Conservation (phyloP, 163 green algal genomes). For the Chlamydomonas reinhardtii region DNA sequence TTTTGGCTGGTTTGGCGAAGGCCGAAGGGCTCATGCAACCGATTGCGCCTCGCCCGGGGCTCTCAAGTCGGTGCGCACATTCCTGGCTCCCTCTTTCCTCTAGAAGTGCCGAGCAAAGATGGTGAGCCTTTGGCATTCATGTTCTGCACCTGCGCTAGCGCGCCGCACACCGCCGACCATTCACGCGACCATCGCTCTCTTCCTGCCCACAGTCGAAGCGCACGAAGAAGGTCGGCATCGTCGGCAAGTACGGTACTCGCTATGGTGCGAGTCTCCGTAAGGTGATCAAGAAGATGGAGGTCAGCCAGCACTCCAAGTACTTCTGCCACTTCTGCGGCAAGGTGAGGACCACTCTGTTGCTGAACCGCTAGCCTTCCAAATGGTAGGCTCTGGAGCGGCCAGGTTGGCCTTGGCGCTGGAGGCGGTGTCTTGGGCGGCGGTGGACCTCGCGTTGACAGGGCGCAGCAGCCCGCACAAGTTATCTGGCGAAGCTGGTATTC, state of each 20-base stretch:
- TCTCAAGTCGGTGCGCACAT: not conserved
- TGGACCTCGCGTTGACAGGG: too few species aligned
- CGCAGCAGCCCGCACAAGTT: too few species aligned
- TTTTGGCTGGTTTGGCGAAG: too few species aligned
- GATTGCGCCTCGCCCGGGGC: too few species aligned
- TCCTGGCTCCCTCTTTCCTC: conserved; percentile 7
- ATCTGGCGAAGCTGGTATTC: too few species aligned
- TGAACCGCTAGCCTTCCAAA: not conserved
- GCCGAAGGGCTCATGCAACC: too few species aligned
- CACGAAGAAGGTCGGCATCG: conserved; percentile 99
- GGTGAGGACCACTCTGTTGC: conserved; percentile 61
- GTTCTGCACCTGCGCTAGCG: not conserved
- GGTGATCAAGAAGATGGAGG: conserved; percentile 99
- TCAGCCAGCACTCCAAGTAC: conserved; percentile 99
- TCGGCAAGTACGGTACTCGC: conserved; percentile 99
- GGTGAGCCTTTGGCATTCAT: conserved; percentile 31
- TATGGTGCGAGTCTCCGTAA: conserved; percentile 98
- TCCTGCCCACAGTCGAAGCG: conserved; percentile 88
- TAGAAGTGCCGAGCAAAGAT: conserved; percentile 50
- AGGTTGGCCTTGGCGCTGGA: too few species aligned
- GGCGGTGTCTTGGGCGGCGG: too few species aligned
- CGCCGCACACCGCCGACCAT: not conserved
- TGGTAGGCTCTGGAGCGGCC: too few species aligned
- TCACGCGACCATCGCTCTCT: not conserved
- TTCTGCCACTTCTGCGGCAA: conserved; percentile 99